Conservation (phyloP, 345 rosid species). For the Ricinus communis region DNA sequence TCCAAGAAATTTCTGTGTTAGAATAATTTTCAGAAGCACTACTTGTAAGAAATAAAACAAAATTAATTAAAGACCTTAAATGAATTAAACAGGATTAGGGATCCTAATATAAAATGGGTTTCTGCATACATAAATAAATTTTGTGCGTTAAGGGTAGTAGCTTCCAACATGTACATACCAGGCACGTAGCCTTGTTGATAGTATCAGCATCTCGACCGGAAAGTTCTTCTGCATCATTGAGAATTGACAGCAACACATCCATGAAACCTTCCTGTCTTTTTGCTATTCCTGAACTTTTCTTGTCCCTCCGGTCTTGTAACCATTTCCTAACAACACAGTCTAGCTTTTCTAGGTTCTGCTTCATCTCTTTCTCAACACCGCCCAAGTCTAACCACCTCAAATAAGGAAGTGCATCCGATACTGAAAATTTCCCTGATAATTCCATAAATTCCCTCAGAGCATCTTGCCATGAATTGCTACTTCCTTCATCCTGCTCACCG, state of each 20-base stretch:
- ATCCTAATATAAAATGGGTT: too few relatives aligned
- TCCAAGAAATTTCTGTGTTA: too few relatives aligned
- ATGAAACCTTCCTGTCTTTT: constrained; percentile 29
- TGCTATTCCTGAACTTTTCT: not conserved
- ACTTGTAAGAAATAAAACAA: too few relatives aligned
- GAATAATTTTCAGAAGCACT: too few relatives aligned
- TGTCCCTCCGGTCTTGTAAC: constrained; percentile 44
- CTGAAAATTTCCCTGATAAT: constrained; percentile 16
- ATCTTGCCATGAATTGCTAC: not conserved
- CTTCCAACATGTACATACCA: constrained; percentile 24
- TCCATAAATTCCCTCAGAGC: constrained; percentile 26
- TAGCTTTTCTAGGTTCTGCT: constrained; percentile 18
- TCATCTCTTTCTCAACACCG: constrained; percentile 32
- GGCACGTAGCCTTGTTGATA: constrained; percentile 30
- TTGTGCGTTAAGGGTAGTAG: too few relatives aligned
- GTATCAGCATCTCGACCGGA: constrained; percentile 21
- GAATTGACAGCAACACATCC: constrained; percentile 30
- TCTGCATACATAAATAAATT: too few relatives aligned
- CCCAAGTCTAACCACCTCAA: constrained; percentile 42
- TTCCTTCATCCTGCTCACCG: not conserved
- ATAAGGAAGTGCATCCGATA: constrained; percentile 35
- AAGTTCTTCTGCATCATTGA: constrained; percentile 13
- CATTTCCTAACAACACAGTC: constrained; percentile 30
- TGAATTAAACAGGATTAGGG: too few relatives aligned
- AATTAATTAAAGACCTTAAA: too few relatives aligned